These are phyloP conservation scores for Cordyceps pruinosa DNA, from an alignment of 2,329 filamentous ascomycete species.

Conservation along the genomic window DNA sequence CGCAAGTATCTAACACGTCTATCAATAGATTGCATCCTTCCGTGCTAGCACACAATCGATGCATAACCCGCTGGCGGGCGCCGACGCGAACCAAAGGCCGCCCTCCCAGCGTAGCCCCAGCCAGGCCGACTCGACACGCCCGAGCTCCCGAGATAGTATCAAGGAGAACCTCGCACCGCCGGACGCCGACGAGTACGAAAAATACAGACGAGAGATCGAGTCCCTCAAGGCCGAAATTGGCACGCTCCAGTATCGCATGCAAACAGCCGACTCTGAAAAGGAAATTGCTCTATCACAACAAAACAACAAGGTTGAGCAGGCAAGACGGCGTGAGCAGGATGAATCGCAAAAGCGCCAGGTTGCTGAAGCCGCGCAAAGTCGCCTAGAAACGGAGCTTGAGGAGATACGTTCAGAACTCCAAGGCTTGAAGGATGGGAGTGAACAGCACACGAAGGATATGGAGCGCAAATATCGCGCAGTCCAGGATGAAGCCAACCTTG, in stretches of 20 bases:
- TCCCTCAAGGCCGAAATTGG: conserved; percentile 86
- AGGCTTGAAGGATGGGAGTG: conserved; percentile 42
- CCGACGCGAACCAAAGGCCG: conserved; percentile 34
- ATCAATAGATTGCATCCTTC: conserved; percentile 26
- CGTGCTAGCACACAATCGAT: conserved; percentile 48
- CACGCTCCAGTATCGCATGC: conserved; percentile 78
- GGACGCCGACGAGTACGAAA: conserved; percentile 53
- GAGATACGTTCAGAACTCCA: conserved; percentile 44
- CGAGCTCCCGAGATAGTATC: conserved; percentile 49
- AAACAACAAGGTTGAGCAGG: conserved; percentile 75
- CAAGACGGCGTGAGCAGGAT: conserved; percentile 72
- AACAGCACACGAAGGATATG: conserved; percentile 55
- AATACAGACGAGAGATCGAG: conserved; percentile 54
- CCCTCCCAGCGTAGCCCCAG: conserved; percentile 36
- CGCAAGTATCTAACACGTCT: neutral
- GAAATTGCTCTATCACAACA: conserved; percentile 73
- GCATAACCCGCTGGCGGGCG: conserved; percentile 54
- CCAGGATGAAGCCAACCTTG: conserved; percentile 62
- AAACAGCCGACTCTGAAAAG: conserved; percentile 80
- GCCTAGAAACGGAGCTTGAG: conserved; percentile 44
- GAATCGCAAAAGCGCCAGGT: conserved; percentile 65
- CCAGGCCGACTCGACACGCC: conserved; percentile 35
- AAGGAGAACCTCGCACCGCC: conserved; percentile 54
- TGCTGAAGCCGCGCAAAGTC: conserved; percentile 49
- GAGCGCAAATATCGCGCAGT: conserved; percentile 64